phyloP scores from a whole-genome alignment of 345 rosid species.

The Dipteronia dyeriana region DNA sequence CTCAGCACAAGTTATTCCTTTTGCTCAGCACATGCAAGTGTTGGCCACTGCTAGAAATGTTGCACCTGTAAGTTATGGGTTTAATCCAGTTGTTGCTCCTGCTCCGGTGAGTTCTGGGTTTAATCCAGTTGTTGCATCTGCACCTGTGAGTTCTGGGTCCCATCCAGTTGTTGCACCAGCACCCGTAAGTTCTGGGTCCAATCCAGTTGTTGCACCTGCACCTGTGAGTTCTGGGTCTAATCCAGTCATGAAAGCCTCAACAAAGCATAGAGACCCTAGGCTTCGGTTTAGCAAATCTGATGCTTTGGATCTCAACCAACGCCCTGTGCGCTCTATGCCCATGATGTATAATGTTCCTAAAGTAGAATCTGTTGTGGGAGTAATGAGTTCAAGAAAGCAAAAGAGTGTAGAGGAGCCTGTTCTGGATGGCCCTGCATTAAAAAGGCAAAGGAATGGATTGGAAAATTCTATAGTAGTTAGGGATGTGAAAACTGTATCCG shows the following conservation, averaged over 20 bases:
- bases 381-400: slow-evolving; percentile 57
- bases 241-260: slow-evolving; percentile 48
- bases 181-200: slow-evolving; percentile 34
- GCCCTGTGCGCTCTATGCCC: slow-evolving; percentile 21
- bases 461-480: slow-evolving; percentile 37
- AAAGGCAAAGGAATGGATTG: slow-evolving; percentile 54
- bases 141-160: slow-evolving; percentile 32
- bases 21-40: slow-evolving; percentile 30
- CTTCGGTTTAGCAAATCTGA: slow-evolving; percentile 65
- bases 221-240: slow-evolving; percentile 35
- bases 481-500: slow-evolving; percentile 40
- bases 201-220: slow-evolving; percentile 19
- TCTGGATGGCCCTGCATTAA: slow-evolving; percentile 54
- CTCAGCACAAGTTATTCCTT: slow-evolving; percentile 31
- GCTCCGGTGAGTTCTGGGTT: slow-evolving; percentile 31
- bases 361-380: slow-evolving; percentile 44
- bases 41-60: slow-evolving; percentile 8
- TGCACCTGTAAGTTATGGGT: slow-evolving; percentile 29
- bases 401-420: slow-evolving; percentile 52
- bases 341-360: slow-evolving; percentile 33
- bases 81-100: slow-evolving; percentile 24
- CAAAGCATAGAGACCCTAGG: slow-evolving; percentile 92
- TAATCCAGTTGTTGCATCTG: slow-evolving; percentile 24
- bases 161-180: slow-evolving; percentile 23
- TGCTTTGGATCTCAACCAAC: slow-evolving; percentile 40